Evolutionary conservation across 495 filamentous ascomycete species (phyloP).

Genomic region (Recurvomyces mirabilis): DNA sequence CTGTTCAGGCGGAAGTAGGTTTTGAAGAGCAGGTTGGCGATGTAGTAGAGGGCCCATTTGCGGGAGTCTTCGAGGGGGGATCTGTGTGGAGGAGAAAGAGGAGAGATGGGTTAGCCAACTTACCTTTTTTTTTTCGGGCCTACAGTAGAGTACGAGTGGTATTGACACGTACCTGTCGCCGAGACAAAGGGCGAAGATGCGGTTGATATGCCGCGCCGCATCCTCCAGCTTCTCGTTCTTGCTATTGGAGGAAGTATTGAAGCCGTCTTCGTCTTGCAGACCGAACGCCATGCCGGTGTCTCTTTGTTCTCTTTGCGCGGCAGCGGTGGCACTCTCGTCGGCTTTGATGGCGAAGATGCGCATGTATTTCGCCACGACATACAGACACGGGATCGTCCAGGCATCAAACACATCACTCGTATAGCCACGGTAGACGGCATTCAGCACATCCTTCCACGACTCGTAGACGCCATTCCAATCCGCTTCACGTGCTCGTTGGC

Average conservation of each 20-base stretch:
- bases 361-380: slow-evolving; percentile 70
- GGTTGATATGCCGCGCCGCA: slow-evolving; percentile 74
- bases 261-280: slow-evolving; percentile 56
- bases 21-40: slow-evolving; percentile 87
- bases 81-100: slow-evolving; percentile 44
- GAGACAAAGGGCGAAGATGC: slow-evolving; percentile 78
- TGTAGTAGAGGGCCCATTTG: slow-evolving; percentile 95
- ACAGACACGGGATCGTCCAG: slow-evolving; percentile 85
- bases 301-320: too few relatives aligned
- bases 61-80: slow-evolving; percentile 77
- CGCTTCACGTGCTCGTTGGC: slow-evolving; percentile 30
- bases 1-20: slow-evolving; percentile 95
- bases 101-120: slow-evolving; percentile 23
- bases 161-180: slow-evolving; percentile 60
- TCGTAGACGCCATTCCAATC: slow-evolving; percentile 70
- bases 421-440: slow-evolving; percentile 63
- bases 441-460: slow-evolving; percentile 69
- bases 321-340: slow-evolving; percentile 46
- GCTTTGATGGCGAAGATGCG: slow-evolving; percentile 80
- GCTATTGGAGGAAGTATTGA: slow-evolving; percentile 52
- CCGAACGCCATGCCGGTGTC: slow-evolving; percentile 36
- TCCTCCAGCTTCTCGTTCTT: slow-evolving; percentile 79
- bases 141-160: background rate
- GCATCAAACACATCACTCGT: slow-evolving; percentile 55
- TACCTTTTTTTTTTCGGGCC: too few relatives aligned